Evolutionary conservation across 169 alveolate species (phyloP).

Genomic region (Eimeria acervulina): DNA sequence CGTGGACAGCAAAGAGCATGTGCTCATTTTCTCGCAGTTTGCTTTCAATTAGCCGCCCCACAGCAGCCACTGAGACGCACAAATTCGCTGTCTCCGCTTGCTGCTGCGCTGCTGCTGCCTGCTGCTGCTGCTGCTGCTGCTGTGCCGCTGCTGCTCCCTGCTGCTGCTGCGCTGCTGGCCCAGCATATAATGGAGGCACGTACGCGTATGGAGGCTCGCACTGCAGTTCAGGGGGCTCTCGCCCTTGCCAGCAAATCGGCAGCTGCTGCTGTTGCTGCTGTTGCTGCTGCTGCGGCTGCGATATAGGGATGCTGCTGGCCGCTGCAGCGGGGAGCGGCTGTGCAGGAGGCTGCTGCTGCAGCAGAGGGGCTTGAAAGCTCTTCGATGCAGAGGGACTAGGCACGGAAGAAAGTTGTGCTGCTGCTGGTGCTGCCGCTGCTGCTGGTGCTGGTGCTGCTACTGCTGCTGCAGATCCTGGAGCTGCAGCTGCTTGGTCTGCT

Average conservation of each 20-base stretch:
- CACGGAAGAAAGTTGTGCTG: slow-evolving; percentile 13
- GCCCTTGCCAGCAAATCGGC: background rate
- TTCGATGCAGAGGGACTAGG: background rate
- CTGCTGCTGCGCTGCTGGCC: slow-evolving; percentile 49
- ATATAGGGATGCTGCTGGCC: background rate
- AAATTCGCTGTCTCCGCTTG: slow-evolving; percentile 57
- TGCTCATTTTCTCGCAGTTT: slow-evolving; percentile 77
- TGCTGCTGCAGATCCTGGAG: slow-evolving; percentile 21
- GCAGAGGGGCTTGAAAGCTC: background rate
- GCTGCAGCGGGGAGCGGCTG: background rate
- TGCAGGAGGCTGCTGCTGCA: slow-evolving; percentile 6
- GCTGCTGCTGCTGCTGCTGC: slow-evolving; percentile 65
- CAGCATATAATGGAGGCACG: background rate
- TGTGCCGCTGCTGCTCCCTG: slow-evolving; percentile 8
- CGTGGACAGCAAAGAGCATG: slow-evolving; percentile 75
- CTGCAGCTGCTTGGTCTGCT: slow-evolving; percentile 33
- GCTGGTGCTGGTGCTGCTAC: slow-evolving; percentile 17
- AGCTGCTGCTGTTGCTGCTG: slow-evolving; percentile 37
- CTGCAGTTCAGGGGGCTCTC: slow-evolving; percentile 74
- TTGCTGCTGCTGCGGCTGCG: slow-evolving; percentile 47
- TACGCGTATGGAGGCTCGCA: slow-evolving; percentile 52
- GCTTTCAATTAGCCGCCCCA: slow-evolving; percentile 70
- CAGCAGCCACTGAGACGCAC: slow-evolving; percentile 57
- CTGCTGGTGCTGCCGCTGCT: slow-evolving; percentile 16
- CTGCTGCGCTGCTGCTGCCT: slow-evolving; percentile 46